Base-by-base conservation (phyloP, 1,284 basidiomycete genomes). In the Ustilago crameri region DNA sequence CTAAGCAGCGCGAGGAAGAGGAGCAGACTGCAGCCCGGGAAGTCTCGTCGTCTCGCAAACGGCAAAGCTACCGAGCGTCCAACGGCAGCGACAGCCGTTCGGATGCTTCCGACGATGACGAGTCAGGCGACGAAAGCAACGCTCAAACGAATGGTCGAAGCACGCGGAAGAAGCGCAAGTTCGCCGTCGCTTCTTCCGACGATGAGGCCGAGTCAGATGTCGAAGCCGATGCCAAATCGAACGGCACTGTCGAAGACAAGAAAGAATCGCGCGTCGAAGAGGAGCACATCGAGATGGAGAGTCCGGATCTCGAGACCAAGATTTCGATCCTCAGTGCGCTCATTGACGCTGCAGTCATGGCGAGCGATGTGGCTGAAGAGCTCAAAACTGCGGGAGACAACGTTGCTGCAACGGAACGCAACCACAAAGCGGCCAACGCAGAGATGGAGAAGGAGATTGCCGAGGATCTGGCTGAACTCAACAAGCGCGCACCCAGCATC, bases 401-500 rank as follows among this genome's bases (percentile, higher is more conserved):
- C 41, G 61, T 73, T 24, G 43, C 30, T 0, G 49, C 49, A 3
- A 30, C 63, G 35, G 70, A 73, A 5, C 59, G 61, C 37, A 18
- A 41, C 9, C 50, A 67, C 15, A 45, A 49, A 34, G 60, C 32
- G 3, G 50, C 44, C 35, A 44, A 57, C 24, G 42, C 51, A 9
- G 60, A 67, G 5, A 52, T 67, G 52, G 70, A 73, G 40, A 68
- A 55, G 41, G 72, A 74, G 37, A 52, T 63, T 3, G 56, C 41
- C 12, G 68, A 68, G 23, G 67, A 76, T 53, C 50, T 74, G 30
- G 64, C 62, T 7, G 74, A 75, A 22, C 56, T 73, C 50, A 64
- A 68, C 53, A 64, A 64, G 57, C 56, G 64, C 5, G 70, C 70
- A 17, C 64, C 64, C 14, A 68, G 64, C 51, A 67, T 73, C 40